Conservation (phyloP, 2,329 filamentous ascomycete species). For the Pseudogymnoascus sp. region DNA sequence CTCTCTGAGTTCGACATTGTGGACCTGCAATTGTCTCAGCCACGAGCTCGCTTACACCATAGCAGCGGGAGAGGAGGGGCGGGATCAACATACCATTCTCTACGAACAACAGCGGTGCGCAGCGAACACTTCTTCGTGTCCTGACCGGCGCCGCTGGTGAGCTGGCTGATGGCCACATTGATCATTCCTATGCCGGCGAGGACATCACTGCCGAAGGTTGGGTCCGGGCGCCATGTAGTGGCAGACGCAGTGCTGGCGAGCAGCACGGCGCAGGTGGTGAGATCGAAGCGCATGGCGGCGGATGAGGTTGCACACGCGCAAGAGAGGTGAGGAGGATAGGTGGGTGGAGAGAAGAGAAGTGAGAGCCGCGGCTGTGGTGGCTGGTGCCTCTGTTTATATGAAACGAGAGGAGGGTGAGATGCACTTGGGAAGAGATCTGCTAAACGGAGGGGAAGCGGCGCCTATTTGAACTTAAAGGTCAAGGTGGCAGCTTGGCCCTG, state of each 20-base stretch:
- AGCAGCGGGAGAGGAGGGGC: neutral
- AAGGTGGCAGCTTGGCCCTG: neutral
- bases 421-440: conserved; percentile 2
- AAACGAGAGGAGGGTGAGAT: neutral
- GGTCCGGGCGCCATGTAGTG: neutral
- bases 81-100: conserved; percentile 35
- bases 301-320: neutral
- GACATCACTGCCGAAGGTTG: conserved; percentile 1
- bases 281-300: neutral
- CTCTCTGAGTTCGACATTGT: conserved; percentile 17
- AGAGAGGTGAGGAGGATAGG: neutral
- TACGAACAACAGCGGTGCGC: conserved; percentile 32
- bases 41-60: neutral
- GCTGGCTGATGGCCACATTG: neutral
- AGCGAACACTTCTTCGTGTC: conserved; percentile 27
- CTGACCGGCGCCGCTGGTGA: neutral
- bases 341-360: neutral
- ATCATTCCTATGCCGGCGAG: neutral
- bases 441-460: neutral
- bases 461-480: conserved; percentile 7
- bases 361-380: neutral
- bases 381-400: conserved; percentile 3
- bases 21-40: conserved; percentile 16
- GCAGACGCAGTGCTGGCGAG: neutral
- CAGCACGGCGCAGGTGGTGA: neutral